These are phyloP conservation scores for Ogataea hybrid DNA, from an alignment of 1,139 yeast species.

Conservation along the genomic window DNA sequence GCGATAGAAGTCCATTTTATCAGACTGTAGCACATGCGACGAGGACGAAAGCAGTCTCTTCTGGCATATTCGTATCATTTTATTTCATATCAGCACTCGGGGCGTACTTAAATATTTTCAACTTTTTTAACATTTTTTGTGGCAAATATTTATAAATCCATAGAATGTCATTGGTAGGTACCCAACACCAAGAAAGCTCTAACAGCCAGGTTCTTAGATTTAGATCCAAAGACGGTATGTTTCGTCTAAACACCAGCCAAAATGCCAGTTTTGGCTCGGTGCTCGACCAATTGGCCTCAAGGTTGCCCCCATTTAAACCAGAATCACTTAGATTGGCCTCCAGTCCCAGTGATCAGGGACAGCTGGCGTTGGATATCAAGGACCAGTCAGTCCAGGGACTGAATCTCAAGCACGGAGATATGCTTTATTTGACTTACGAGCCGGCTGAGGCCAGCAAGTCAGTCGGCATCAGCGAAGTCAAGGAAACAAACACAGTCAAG, in stretches of 20 bases:
- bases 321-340: slow-evolving; percentile 41
- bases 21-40: neutral
- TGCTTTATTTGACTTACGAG: slow-evolving; percentile 60
- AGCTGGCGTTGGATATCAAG: slow-evolving; percentile 41
- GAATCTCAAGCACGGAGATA: slow-evolving; percentile 70
- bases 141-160: slow-evolving; percentile 2
- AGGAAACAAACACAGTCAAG: slow-evolving; percentile 11
- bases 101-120: neutral
- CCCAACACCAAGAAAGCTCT: neutral
- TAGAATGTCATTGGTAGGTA: slow-evolving; percentile 11
- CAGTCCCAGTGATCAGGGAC: slow-evolving; percentile 51
- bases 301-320: slow-evolving; percentile 34
- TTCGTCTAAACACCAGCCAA: slow-evolving; percentile 57
- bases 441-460: slow-evolving; percentile 12
- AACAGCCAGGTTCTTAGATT: slow-evolving; percentile 60
- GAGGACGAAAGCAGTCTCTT: slow-evolving; percentile 1
- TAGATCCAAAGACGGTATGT: slow-evolving; percentile 81
- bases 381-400: slow-evolving; percentile 43
- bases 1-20: slow-evolving; percentile 19
- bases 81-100: neutral
- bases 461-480: slow-evolving; percentile 16
- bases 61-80: slow-evolving; percentile 3
- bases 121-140: slow-evolving; percentile 1
- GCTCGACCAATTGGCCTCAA: slow-evolving; percentile 32
- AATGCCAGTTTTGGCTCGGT: slow-evolving; percentile 48